Conservation (phyloP, 257 asterid species). For the Plantago elongata region DNA sequence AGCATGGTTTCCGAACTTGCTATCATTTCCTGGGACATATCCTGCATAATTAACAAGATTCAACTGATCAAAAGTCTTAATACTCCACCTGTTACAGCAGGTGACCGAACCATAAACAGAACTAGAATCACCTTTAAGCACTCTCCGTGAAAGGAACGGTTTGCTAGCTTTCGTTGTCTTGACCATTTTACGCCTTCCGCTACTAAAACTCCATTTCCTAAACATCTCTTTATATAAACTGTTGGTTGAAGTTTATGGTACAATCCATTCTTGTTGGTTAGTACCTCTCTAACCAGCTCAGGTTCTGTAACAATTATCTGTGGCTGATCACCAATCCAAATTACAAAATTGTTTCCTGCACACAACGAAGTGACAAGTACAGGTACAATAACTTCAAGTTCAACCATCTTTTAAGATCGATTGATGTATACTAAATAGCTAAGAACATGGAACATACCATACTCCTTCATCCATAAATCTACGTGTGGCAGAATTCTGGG, state of each 20-base stretch:
- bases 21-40: constrained; percentile 1
- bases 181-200: constrained; percentile 58
- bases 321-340: constrained; percentile 45
- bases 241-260: constrained; percentile 38
- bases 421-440: background rate
- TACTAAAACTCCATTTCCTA: constrained; percentile 40
- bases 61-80: too few species aligned
- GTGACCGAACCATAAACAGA: background rate
- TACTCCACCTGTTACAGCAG: too few species aligned
- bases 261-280: constrained; percentile 39
- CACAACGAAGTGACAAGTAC: background rate
- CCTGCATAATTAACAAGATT: background rate
- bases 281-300: constrained; percentile 36
- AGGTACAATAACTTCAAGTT: background rate
- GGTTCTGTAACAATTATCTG: constrained; percentile 39
- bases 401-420: background rate
- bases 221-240: constrained; percentile 34
- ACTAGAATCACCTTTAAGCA: constrained; percentile 30
- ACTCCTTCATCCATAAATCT: constrained; percentile 46
- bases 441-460: constrained; percentile 33
- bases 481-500: constrained; percentile 63
- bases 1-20: constrained; percentile 8
- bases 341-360: constrained; percentile 33
- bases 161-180: constrained; percentile 38
- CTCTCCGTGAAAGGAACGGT: constrained; percentile 50